phyloP scores from a whole-genome alignment of 2,329 filamentous ascomycete species.

The Phyllosticta ampelicida region DNA sequence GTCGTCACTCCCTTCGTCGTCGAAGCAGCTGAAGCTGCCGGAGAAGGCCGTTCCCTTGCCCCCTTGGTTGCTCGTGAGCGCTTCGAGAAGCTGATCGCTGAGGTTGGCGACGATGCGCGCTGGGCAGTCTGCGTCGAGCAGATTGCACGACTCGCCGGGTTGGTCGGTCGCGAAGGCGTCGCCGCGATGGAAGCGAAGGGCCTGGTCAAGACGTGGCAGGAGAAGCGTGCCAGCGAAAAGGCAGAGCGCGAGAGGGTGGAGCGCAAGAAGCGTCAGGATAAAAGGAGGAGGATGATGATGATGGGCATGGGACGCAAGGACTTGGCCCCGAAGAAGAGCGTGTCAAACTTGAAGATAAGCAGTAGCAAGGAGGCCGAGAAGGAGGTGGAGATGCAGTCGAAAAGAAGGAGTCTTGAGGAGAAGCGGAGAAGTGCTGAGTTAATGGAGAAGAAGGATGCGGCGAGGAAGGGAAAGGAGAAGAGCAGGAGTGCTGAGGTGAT shows the following conservation, averaged over 20 bases:
- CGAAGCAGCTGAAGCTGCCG: neutral
- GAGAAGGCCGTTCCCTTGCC: neutral
- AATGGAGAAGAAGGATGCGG: neutral
- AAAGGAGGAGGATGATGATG: neutral
- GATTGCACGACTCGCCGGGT: neutral
- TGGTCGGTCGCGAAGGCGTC: neutral
- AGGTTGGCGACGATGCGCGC: neutral
- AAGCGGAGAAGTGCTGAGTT: neutral
- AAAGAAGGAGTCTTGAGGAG: too few relatives aligned
- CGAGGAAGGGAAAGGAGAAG: neutral
- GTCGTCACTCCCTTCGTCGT: neutral
- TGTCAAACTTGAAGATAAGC: neutral
- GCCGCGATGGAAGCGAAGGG: neutral
- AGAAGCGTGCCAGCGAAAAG: neutral
- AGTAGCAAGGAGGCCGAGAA: neutral
- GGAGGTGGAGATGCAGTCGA: too few relatives aligned
- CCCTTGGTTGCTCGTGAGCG: neutral
- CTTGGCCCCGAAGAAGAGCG: neutral
- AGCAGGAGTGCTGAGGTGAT: neutral
- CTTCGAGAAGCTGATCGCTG: neutral
- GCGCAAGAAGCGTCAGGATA: neutral
- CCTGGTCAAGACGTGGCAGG: slow-evolving; percentile 3
- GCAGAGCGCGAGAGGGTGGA: neutral
- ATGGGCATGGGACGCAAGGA: neutral
- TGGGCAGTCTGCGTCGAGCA: neutral